phyloP scores from a whole-genome alignment of 2,329 filamentous ascomycete species.

The Apiospora koreana region DNA sequence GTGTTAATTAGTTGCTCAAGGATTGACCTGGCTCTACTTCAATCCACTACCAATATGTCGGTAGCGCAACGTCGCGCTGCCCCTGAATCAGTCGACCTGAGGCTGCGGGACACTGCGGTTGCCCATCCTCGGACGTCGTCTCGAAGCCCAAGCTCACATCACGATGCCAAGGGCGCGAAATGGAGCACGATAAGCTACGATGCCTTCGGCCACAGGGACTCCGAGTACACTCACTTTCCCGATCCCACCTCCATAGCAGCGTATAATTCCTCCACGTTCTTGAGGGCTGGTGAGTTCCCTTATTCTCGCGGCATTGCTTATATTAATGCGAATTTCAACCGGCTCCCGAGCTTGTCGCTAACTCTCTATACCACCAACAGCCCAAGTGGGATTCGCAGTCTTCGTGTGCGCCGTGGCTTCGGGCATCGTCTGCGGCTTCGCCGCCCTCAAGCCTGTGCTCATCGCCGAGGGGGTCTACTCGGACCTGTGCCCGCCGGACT shows the following conservation, averaged over 20 bases:
- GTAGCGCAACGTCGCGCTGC: not conserved
- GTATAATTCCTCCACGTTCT: not conserved
- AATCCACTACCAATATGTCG: too few species aligned
- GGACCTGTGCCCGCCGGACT: constrained; percentile 50
- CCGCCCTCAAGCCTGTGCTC: constrained; percentile 63
- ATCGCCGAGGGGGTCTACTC: constrained; percentile 59
- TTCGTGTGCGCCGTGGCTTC: constrained; percentile 67
- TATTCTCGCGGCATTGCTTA: too few species aligned
- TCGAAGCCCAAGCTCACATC: not conserved
- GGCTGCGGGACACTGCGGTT: not conserved
- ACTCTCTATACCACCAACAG: constrained; percentile 33
- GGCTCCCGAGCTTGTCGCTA: not conserved
- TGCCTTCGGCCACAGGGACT: not conserved
- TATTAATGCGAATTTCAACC: too few species aligned
- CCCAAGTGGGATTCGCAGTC: constrained; percentile 62
- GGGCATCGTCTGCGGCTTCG: constrained; percentile 66
- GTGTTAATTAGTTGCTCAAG: not conserved
- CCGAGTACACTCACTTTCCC: not conserved
- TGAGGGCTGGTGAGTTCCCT: not conserved
- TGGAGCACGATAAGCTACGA: not conserved
- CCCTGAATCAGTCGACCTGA: not conserved
- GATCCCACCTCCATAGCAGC: not conserved
- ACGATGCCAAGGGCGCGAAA: not conserved
- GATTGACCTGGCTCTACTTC: too few species aligned
- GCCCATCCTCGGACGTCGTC: not conserved